These are phyloP conservation scores for Malus orientalis DNA, from an alignment of 306 rosid genomes.

Conservation along the genomic window DNA sequence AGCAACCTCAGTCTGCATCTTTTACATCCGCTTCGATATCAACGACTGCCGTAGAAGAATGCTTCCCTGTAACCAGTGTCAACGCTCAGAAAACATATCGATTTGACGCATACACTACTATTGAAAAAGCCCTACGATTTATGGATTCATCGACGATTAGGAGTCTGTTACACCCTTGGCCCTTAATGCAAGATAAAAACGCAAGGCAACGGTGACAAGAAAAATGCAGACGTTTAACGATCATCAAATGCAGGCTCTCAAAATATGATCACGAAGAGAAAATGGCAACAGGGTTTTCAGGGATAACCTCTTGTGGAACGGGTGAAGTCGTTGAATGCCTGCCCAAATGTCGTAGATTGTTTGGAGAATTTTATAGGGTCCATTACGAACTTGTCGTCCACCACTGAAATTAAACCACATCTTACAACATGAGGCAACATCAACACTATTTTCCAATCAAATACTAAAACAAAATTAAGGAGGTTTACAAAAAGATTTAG, in stretches of 20 bases:
- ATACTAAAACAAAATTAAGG: not conserved
- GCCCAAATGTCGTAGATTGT: conserved; percentile 72
- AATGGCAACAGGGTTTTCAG: not conserved
- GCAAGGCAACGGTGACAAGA: not conserved
- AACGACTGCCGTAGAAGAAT: conserved; percentile 51
- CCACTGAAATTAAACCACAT: conserved; percentile 44
- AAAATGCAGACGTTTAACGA: not conserved
- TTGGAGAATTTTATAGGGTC: conserved; percentile 75
- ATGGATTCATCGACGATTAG: not conserved
- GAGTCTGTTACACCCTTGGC: not conserved
- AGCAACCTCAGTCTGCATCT: conserved; percentile 64
- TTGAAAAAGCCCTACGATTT: not conserved
- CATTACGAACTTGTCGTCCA: conserved; percentile 71
- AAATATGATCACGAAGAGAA: not conserved
- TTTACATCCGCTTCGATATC: conserved; percentile 91
- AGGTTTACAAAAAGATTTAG: too few relatives aligned
- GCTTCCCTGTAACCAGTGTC: conserved; percentile 43
- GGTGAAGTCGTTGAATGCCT: conserved; percentile 63
- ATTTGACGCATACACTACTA: not conserved
- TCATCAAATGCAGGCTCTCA: not conserved
- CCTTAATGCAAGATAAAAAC: not conserved
- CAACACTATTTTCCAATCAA: not conserved
- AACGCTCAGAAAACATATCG: not conserved
- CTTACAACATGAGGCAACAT: conserved; percentile 14
- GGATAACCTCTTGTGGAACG: conserved; percentile 56